phyloP scores from a whole-genome alignment of 2,329 filamentous ascomycete species.

The Beauveria medogensis region DNA sequence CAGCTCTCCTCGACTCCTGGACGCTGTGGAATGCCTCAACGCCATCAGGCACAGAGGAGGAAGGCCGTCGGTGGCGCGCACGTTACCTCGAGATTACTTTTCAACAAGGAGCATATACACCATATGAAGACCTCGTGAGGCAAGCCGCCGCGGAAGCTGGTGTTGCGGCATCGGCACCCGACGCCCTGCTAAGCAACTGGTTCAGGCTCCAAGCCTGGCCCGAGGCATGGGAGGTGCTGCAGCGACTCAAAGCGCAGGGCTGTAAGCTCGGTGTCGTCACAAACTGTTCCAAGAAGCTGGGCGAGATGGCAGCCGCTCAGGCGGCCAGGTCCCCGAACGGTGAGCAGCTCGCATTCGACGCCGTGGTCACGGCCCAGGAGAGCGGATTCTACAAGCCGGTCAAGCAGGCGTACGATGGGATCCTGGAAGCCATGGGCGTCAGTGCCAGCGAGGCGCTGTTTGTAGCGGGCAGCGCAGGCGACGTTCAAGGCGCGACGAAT shows the following conservation, averaged over 20 bases:
- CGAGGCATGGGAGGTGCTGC: constrained; percentile 15
- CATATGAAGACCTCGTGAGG: constrained; percentile 25
- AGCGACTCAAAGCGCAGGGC: constrained; percentile 17
- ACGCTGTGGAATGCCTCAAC: constrained; percentile 28
- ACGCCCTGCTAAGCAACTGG: constrained; percentile 22
- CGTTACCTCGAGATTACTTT: constrained; percentile 32
- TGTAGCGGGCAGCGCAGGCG: constrained; percentile 31
- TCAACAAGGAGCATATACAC: constrained; percentile 23
- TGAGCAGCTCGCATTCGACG: constrained; percentile 21
- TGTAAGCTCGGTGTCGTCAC: constrained; percentile 29
- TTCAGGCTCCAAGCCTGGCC: constrained; percentile 20
- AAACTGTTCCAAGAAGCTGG: constrained; percentile 28
- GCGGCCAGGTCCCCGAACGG: background rate
- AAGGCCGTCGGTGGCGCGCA: constrained; percentile 27
- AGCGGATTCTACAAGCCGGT: constrained; percentile 32
- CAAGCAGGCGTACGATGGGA: constrained; percentile 23
- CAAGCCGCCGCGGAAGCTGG: constrained; percentile 23
- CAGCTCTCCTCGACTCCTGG: constrained; percentile 32
- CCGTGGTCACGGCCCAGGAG: constrained; percentile 30
- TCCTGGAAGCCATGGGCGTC: constrained; percentile 22
- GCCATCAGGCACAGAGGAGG: constrained; percentile 16
- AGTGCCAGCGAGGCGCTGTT: constrained; percentile 23
- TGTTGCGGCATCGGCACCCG: constrained; percentile 21
- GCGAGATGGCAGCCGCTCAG: constrained; percentile 17
- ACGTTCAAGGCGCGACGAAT: constrained; percentile 28